phyloP scores from a whole-genome alignment of 306 rosid genomes.

The Quercus glauca region DNA sequence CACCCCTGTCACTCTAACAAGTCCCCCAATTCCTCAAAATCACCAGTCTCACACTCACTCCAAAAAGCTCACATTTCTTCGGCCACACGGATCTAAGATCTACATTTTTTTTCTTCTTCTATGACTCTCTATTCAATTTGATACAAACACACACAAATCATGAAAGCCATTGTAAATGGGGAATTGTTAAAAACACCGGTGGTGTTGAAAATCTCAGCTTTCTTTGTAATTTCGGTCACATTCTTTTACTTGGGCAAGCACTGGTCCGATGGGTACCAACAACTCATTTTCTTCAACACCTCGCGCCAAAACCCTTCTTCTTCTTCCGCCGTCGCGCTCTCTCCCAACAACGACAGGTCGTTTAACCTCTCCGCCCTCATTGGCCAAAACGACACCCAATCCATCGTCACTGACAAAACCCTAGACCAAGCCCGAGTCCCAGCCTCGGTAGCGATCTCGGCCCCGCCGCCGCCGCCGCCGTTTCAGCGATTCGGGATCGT shows the following conservation, averaged over 20 bases:
- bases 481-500: slow-evolving; percentile 65
- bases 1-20: too few species aligned
- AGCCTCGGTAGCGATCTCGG: neutral
- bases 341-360: slow-evolving; percentile 54
- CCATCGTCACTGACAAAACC: slow-evolving; percentile 20
- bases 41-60: neutral
- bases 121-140: neutral
- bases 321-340: slow-evolving; percentile 28
- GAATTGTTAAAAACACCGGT: slow-evolving; percentile 37
- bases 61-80: neutral
- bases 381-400: slow-evolving; percentile 22
- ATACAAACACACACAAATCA: too few species aligned
- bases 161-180: slow-evolving; percentile 35
- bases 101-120: neutral
- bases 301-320: slow-evolving; percentile 18
- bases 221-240: slow-evolving; percentile 43
- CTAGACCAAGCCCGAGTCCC: neutral
- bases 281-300: slow-evolving; percentile 66
- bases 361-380: slow-evolving; percentile 50
- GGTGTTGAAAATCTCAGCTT: slow-evolving; percentile 43
- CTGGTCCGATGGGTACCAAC: slow-evolving; percentile 67
- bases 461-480: slow-evolving; percentile 25
- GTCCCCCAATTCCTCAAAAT: too few species aligned
- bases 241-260: slow-evolving; percentile 79
- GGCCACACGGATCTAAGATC: neutral